Evolutionary conservation across 805 yeast species (phyloP).

Genomic region (Starmerella floris): DNA sequence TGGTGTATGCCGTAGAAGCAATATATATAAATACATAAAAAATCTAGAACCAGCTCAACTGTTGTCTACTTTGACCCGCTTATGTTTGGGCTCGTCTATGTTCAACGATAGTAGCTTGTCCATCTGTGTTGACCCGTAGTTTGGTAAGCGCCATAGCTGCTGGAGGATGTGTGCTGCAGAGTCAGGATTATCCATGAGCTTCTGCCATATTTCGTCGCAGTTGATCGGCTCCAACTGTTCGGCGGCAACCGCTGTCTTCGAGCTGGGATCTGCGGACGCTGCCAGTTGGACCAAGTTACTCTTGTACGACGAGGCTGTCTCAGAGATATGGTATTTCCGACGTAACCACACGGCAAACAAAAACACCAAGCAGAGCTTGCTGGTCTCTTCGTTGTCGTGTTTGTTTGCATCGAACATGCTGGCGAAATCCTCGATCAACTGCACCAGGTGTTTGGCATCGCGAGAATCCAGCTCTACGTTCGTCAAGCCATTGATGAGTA

Average conservation of each 20-base stretch:
- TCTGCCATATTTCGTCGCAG: neutral
- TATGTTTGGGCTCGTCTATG: too few species aligned
- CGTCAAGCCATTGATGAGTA: slow-evolving; percentile 6
- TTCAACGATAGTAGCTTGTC: too few species aligned
- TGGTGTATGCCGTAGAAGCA: too few species aligned
- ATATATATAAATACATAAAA: too few species aligned
- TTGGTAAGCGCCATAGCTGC: neutral
- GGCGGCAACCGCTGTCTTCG: neutral
- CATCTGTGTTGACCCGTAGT: slow-evolving; percentile 7
- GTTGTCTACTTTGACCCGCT: neutral
- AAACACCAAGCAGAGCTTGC: slow-evolving; percentile 2
- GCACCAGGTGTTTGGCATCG: slow-evolving; percentile 11
- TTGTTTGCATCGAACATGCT: slow-evolving; percentile 5
- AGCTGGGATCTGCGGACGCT: too few species aligned
- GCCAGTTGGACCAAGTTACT: too few species aligned
- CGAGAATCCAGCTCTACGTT: neutral
- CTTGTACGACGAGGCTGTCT: too few species aligned
- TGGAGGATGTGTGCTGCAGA: too few species aligned
- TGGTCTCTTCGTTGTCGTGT: neutral
- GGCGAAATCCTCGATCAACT: slow-evolving; percentile 2
- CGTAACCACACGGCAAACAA: slow-evolving; percentile 14
- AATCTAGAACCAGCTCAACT: too few species aligned
- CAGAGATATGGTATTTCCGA: slow-evolving; percentile 5
- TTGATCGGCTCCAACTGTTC: slow-evolving; percentile 9
- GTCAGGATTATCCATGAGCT: neutral